Conservation (phyloP, 2,329 filamentous ascomycete species). For the Trichoderma lentiforme region DNA sequence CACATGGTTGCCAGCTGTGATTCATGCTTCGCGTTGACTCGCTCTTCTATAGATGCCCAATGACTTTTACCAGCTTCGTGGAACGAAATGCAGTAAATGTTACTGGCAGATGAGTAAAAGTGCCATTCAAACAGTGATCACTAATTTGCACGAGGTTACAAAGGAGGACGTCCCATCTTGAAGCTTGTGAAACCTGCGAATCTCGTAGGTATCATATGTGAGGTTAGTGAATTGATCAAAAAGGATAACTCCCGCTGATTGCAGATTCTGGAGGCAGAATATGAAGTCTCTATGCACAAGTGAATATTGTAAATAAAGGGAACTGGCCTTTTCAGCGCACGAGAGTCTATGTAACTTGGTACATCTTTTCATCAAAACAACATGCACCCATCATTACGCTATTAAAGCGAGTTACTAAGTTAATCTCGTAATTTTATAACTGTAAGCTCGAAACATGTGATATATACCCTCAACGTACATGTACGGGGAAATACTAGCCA, state of each 20-base stretch:
- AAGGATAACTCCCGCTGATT: neutral
- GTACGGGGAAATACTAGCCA: too few relatives aligned
- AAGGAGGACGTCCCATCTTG: neutral
- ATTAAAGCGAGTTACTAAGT: neutral
- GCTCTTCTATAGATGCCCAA: neutral
- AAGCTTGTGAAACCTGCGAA: neutral
- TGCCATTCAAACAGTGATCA: neutral
- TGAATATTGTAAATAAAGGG: neutral
- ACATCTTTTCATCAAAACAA: neutral
- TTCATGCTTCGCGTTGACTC: neutral
- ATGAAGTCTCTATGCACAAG: neutral
- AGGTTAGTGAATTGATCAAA: neutral
- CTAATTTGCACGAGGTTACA: neutral
- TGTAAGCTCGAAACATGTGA: too few relatives aligned
- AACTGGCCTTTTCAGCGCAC: neutral
- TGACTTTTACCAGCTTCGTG: neutral
- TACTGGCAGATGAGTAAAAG: neutral
- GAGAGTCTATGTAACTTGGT: neutral
- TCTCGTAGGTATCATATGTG: neutral
- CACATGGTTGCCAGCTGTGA: neutral
- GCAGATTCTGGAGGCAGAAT: neutral
- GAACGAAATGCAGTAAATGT: neutral
- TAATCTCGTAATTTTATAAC: too few relatives aligned
- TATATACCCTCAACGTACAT: too few relatives aligned
- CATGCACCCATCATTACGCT: neutral